Evolutionary conservation across 1,139 yeast genomes (phyloP).

Genomic region (Yamadazyma jaroonii): DNA sequence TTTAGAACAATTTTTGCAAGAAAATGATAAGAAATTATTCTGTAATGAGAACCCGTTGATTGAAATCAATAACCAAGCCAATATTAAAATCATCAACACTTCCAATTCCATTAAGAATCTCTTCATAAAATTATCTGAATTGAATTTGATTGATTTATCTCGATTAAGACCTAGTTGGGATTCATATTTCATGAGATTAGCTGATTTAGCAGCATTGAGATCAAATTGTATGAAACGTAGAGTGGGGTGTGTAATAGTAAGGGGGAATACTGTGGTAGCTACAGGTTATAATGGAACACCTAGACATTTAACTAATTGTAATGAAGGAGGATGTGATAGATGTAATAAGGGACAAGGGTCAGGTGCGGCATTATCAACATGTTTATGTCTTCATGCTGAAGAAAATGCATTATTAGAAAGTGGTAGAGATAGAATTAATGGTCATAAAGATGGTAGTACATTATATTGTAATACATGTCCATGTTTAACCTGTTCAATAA

Average conservation of each 20-base stretch:
- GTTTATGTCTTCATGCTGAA: slow-evolving; percentile 94
- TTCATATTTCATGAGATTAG: slow-evolving; percentile 87
- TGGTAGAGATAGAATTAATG: slow-evolving; percentile 74
- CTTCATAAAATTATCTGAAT: slow-evolving; percentile 47
- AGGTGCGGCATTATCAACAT: slow-evolving; percentile 64
- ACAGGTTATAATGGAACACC: slow-evolving; percentile 99
- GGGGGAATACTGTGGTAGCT: slow-evolving; percentile 83
- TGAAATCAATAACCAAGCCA: slow-evolving; percentile 55
- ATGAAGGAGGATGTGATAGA: slow-evolving; percentile 90
- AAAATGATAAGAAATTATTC: slow-evolving; percentile 46
- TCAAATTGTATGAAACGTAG: slow-evolving; percentile 96
- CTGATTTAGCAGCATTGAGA: slow-evolving; percentile 88
- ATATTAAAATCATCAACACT: slow-evolving; percentile 61
- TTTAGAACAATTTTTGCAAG: slow-evolving; percentile 43
- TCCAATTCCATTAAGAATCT: slow-evolving; percentile 46
- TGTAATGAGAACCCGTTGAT: slow-evolving; percentile 36
- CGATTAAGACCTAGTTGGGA: slow-evolving; percentile 95
- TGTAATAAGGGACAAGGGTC: slow-evolving; percentile 75
- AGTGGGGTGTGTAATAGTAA: slow-evolving; percentile 92
- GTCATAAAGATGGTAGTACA: slow-evolving; percentile 41
- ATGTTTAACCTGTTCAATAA: slow-evolving; percentile 91
- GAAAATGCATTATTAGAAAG: slow-evolving; percentile 94
- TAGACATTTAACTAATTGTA: slow-evolving; percentile 80
- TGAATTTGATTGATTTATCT: slow-evolving; percentile 54
- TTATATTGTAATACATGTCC: slow-evolving; percentile 97